Base-by-base conservation (phyloP, 306 rosid genomes). In the Quercus agrifolia region DNA sequence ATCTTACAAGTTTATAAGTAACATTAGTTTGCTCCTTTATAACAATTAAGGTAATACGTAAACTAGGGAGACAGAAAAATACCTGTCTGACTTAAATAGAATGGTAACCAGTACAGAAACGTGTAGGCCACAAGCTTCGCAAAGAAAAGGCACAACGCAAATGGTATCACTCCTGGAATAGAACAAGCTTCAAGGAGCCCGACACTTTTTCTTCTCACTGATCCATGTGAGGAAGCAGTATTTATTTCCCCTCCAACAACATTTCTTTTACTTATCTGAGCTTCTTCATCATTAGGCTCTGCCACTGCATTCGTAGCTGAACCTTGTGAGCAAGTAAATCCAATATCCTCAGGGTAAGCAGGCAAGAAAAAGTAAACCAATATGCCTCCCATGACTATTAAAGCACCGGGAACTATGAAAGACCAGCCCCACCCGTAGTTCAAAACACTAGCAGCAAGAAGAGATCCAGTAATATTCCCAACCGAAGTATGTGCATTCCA, bases 401-500 rank as follows among this genome's bases (percentile, higher is more conserved):
- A 61, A 0, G 69, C 86, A 5, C 86, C 92, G 2, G 92, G 94
- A 25, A 73, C 79, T 41, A 93, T 82, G 55, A 93, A 91, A 46
- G 92, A 93, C 94, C 94, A 93, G 28, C 97, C 98, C 98, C 98
- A 93, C 6, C 98, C 98, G 64, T 81, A 85, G n/a, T 90, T 90
- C 83, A 93, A 80, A 31, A 91, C 98, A 58, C 88, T 75, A 9
- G 97, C 97, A 20, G 97, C 97, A 20, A 91, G 81, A 74, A 93
- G 92, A 4, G 98, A 90, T 0, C 98, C 97, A 1, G 83, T 71
- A 38, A 93, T 93, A 78, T 93, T 93, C 57, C 97, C 98, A 63
- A 93, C 86, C 0, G 98, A 93, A 3, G 97, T 90, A 38, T 93
- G 98, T 0, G 97, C 95, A 71, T 93, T 93, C 97, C 97, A 93